Evolutionary conservation across 2,329 filamentous ascomycete genomes (phyloP).

Genomic region (Lecanoromycetidae sp.): DNA sequence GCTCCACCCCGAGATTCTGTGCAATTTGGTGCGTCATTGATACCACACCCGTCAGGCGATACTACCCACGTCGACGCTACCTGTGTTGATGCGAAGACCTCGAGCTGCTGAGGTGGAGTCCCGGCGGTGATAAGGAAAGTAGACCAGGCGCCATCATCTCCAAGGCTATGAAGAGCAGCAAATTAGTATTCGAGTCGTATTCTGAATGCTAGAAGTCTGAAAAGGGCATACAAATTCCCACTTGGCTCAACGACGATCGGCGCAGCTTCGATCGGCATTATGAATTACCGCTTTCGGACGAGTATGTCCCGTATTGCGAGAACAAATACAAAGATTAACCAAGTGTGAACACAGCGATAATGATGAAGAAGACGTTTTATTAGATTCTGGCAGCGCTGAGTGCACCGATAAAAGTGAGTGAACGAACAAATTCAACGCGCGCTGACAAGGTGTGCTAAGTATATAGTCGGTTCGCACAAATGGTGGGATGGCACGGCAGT

Average conservation of each 20-base stretch:
- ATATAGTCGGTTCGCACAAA: background rate
- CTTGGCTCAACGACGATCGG: constrained; percentile 16
- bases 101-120: constrained; percentile 16
- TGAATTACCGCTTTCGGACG: constrained; percentile 1
- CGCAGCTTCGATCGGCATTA: constrained; percentile 15
- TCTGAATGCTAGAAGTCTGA: background rate
- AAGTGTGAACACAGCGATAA: background rate
- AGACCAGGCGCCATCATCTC: constrained; percentile 19
- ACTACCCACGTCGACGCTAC: constrained; percentile 16
- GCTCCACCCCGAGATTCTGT: constrained; percentile 15
- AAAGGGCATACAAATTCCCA: constrained; percentile 16
- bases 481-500: background rate
- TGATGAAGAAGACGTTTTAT: background rate
- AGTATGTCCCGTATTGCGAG: background rate
- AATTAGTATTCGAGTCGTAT: background rate
- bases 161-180: constrained; percentile 6
- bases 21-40: constrained; percentile 12
- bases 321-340: background rate
- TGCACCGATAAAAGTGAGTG: background rate
- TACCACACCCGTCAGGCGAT: constrained; percentile 12
- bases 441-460: constrained; percentile 3
- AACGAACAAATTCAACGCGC: background rate
- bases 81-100: constrained; percentile 18
- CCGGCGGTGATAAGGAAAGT: constrained; percentile 17
- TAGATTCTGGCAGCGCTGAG: background rate